Percentiles rank a stretch among this genome's conserved stretches.
phyloP scores from a whole-genome alignment of 2,329 filamentous ascomycete species.

The Monilinia fructigena region DNA sequence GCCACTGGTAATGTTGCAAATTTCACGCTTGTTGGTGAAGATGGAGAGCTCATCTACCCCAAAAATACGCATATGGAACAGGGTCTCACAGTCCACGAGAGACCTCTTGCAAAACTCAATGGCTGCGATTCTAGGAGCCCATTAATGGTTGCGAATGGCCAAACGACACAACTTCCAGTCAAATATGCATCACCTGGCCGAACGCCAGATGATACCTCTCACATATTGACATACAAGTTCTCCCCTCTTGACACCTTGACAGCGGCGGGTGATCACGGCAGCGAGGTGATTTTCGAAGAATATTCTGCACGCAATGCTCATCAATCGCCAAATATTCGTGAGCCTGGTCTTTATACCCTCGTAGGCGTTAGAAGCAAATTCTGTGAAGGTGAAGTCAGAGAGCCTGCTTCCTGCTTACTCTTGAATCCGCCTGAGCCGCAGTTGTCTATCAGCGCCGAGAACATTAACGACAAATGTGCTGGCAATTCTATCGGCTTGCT shows the following conservation, averaged over 20 bases:
- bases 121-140: conserved; percentile 79
- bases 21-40: conserved; percentile 66
- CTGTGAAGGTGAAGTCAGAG: conserved; percentile 84
- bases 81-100: conserved; percentile 80
- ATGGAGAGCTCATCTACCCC: conserved; percentile 59
- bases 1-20: conserved; percentile 82
- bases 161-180: conserved; percentile 66
- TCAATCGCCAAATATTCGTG: conserved; percentile 66
- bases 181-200: conserved; percentile 63
- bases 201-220: conserved; percentile 59
- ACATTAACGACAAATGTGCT: conserved; percentile 92
- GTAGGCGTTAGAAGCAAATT: conserved; percentile 75
- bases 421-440: conserved; percentile 88
- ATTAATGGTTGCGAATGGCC: conserved; percentile 78
- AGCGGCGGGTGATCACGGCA: conserved; percentile 67
- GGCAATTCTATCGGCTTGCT: conserved; percentile 88
- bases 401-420: conserved; percentile 90
- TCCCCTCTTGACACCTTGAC: conserved; percentile 69
- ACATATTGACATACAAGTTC: conserved; percentile 79
- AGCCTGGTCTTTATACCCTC: conserved; percentile 83
- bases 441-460: conserved; percentile 69
- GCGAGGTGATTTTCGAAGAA: conserved; percentile 55
- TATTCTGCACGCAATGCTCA: conserved; percentile 60
- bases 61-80: conserved; percentile 67
- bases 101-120: conserved; percentile 68